A percentile compares a stretch with the other conserved stretches of the same genome.
These are phyloP conservation scores for Herpetospermum pedunculosum DNA, from an alignment of 306 rosid genomes.

Conservation along the genomic window DNA sequence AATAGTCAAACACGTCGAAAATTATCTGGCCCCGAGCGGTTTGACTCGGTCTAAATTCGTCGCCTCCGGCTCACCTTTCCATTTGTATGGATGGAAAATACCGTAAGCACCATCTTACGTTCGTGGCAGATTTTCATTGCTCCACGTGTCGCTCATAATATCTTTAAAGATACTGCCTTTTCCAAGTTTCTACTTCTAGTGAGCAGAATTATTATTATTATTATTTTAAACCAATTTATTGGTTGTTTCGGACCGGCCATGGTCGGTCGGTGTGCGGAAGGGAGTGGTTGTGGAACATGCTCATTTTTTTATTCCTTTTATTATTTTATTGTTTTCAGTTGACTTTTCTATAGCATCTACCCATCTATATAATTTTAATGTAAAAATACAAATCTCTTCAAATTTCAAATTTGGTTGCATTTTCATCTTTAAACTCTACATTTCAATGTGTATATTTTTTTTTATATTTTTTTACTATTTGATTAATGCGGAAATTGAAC, in stretches of 20 bases:
- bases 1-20: slow-evolving; percentile 25
- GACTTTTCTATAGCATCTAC: no score
- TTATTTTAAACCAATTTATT: background rate
- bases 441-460: no score
- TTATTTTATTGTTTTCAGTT: background rate
- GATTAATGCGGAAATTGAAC: no score
- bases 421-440: no score
- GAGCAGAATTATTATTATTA: background rate
- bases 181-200: background rate
- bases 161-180: background rate
- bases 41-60: slow-evolving; percentile 15
- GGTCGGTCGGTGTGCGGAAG: slow-evolving; percentile 3
- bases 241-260: background rate
- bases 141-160: background rate
- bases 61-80: background rate
- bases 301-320: background rate
- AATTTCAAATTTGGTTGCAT: no score
- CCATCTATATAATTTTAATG: no score
- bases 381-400: no score
- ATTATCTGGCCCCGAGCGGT: background rate
- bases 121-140: slow-evolving; percentile 13
- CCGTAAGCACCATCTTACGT: background rate
- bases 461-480: no score
- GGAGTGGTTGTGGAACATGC: background rate
- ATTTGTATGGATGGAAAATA: background rate